Evolutionary conservation across 345 rosid species (phyloP), one percentile per base, ranked within the genome.

Genomic region (Geranium rotundifolium): DNA sequence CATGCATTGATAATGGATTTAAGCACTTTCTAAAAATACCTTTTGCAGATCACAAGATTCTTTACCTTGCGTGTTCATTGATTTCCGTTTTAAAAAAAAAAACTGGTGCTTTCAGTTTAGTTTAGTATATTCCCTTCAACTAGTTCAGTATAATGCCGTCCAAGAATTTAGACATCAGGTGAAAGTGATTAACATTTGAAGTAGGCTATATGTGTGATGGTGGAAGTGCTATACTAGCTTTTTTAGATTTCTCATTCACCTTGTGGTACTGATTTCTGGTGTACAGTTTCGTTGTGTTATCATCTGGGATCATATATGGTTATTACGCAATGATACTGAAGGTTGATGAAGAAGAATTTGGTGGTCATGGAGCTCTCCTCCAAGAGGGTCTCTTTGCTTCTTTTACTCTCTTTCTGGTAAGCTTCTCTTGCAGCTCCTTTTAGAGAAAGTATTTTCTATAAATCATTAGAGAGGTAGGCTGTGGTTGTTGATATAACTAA

Each of bases 371-470:
- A 69, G 80, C 89, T 23, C 90, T 92, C 56, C 97, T 92, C 65
- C 99, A 90, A 76, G 92, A 93, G 75, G 97, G 99, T 15, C 85
- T 93, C 60, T 88, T 86, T 65, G 98, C 97, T 0, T 92, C 98
- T 0, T 56, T 87, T 58, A 87, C 96, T 63, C 88, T 92, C 63
- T 93, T 90, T 71, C 80, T 93, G 99, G 99, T 90, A 78, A 0
- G 52, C 64, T 49, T 63, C 70, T 10, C 7, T 29, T 13, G 19
- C 29, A 57, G 23, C 30, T 14, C 15, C 13, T 37, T 7, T 13
- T 15, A 18, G 8, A 16, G 39, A 12, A 17, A 19, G 41, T 34
- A 1, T 67, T 57, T 56, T 37, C 27, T n/a, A 54, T 18, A 18
- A 3, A 41, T n/a, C 17, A 19, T 1, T 61, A 19, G n/a, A 61